Conservation (phyloP, 2,329 filamentous ascomycete species). For the Catunica adiposa region DNA sequence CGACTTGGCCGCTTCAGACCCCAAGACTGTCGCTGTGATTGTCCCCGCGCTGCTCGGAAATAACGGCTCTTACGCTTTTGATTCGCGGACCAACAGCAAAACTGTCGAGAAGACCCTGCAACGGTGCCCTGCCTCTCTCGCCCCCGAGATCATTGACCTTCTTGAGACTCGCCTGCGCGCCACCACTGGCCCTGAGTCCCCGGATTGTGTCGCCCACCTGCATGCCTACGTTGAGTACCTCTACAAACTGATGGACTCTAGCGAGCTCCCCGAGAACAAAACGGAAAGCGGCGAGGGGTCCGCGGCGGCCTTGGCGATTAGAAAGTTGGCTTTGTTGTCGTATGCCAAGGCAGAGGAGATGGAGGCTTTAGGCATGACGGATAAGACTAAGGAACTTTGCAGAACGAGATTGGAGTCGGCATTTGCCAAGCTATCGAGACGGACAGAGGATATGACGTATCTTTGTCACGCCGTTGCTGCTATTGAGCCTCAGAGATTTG, state of each 20-base stretch:
- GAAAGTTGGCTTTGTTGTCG: conserved; percentile 37
- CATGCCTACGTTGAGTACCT: conserved; percentile 38
- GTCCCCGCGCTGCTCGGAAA: conserved; percentile 52
- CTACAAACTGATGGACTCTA: conserved; percentile 32
- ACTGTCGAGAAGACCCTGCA: conserved; percentile 61
- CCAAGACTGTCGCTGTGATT: conserved; percentile 41
- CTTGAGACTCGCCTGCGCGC: conserved; percentile 28
- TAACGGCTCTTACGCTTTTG: conserved; percentile 61
- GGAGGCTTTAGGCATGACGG: conserved; percentile 29
- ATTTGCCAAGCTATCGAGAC: conserved; percentile 40
- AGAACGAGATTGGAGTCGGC: conserved; percentile 41
- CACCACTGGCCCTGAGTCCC: conserved; percentile 10
- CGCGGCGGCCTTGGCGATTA: conserved; percentile 28
- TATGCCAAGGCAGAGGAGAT: conserved; percentile 33
- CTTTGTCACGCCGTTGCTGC: conserved; percentile 38
- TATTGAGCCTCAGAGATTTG: conserved; percentile 34
- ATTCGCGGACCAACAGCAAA: conserved; percentile 71
- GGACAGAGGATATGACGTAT: conserved; percentile 34
- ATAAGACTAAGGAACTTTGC: conserved; percentile 36
- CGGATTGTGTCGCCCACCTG: conserved; percentile 19
- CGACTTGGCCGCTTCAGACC: conserved; percentile 42
- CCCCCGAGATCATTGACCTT: conserved; percentile 34
- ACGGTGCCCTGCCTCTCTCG: conserved; percentile 38
- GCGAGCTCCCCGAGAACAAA: conserved; percentile 20
- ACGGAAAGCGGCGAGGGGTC: conserved; percentile 19